Evolutionary conservation across 805 yeast genomes (phyloP), one percentile per base, ranked within the genome.

Genomic region (Pichia deserticola): DNA sequence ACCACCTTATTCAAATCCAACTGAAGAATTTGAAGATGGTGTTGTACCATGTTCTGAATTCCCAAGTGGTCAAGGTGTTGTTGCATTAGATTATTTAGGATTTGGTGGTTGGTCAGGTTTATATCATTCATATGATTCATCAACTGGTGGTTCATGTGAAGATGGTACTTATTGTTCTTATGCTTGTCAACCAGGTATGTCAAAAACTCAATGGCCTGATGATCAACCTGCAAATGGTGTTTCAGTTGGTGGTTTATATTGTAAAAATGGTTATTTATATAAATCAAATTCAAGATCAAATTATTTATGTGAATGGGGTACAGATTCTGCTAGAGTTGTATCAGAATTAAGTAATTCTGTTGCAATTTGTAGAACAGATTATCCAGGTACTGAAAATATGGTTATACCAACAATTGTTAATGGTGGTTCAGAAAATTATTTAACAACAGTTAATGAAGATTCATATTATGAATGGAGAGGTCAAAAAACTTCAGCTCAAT

Each of bases 301-400:
- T 60, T 72, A 80, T 73, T 78, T 92, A 63, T 92, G 99, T 77
- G 88, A 77, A 64, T 86, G 95, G 92, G 98, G 96, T 65, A 70
- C 64, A 36, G 74, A 80, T 49, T 68, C 83, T 47, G 95, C 95
- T 44, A 64, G 69, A 47, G 90, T 86, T 59, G 84, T 75, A 51
- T 79, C 81, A 60, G 74, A 86, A 60, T 70, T 87, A 51, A 63
- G 68, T 57, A 66, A 84, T 52, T 76, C 76, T 47, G 89, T 92
- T 60, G 92, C 98, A 52, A 72, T 93, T 63, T 93, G 99, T 79
- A 86, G 97, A 77, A 92, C 99, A 54, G 99, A 92, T 70, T 92
- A 92, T 81, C 99, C 99, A 65, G 99, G 99, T 74, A 84, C 97
- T 57, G 99, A 92, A 76, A 89, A 89, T 79, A 93, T 92, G 98